Base-by-base conservation (phyloP, 2,329 filamentous ascomycete species). In the Fusarium penzigii region DNA sequence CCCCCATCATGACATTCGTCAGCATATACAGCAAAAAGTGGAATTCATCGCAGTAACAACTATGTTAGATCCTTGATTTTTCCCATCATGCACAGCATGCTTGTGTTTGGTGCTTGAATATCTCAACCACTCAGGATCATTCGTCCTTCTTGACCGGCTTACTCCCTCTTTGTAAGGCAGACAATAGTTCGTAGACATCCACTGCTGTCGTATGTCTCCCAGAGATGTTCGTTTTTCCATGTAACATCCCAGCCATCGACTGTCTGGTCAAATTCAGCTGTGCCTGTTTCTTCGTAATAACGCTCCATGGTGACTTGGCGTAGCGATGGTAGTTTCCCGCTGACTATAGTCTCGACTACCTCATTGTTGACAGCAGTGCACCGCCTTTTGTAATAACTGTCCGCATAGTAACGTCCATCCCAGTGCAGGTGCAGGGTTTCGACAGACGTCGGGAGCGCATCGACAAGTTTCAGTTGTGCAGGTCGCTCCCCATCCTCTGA, bases 251-350 rank as follows among this genome's bases (percentile, higher is more conserved):
- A 58, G 2, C 20, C 16, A 13, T 40, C 10, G 16, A 46, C 6
- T n/a, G 13, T 34, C 47, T 47, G 20, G 3, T 44, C 42, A 16
- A 51, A 48, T 10, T n/a, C 17, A 0, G 39, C 45, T 25, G 36
- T 20, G 3, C 6, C 20, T 20, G 17, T 9, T 4, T 38, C 17
- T 1, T 42, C 13, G 10, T 17, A 38, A 6, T 17, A 16, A 11
- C 43, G 14, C 17, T 59, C 56, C 2, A 53, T 5, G 6, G 16
- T 11, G 6, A 60, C n/a, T 34, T 57, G 32, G 11, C 25, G 44
- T n/a, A 60, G 49, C 34, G 47, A 20, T 1, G 49, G 56, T 14
- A 42, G 6, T 17, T 29, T 17, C 0, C 14, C 6, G 3, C 47
- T 20, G 0, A 34, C 6, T 12, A 59, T 8, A 3, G 58, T n/a